Evolutionary conservation across 202 grass and related monocot genomes (phyloP).

Genomic region (Brachypodium distachyon): DNA sequence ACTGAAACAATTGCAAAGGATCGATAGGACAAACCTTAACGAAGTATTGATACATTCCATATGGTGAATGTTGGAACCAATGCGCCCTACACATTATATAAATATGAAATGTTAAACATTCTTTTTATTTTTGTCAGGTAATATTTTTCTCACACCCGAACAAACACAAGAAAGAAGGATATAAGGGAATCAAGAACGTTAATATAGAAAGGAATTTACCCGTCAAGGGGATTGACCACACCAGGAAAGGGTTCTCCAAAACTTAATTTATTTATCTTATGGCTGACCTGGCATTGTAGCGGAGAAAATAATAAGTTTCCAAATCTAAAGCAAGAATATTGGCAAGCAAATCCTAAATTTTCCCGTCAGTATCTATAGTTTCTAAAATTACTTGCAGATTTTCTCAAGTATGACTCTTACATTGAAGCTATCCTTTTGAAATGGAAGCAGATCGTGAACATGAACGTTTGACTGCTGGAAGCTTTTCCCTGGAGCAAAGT

Average conservation of each 20-base stretch:
- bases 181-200: constrained; percentile 16
- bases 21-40: constrained; percentile 67
- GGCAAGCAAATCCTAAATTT: background rate
- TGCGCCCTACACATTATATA: constrained; percentile 46
- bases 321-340: background rate
- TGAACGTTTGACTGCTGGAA: constrained; percentile 94
- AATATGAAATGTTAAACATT: constrained; percentile 6
- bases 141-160: background rate
- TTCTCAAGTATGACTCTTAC: constrained; percentile 57
- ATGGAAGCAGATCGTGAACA: constrained; percentile 91
- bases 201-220: constrained; percentile 54
- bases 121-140: background rate
- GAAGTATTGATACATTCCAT: constrained; percentile 99
- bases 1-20: background rate
- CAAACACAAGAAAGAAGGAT: background rate
- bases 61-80: constrained; percentile 71
- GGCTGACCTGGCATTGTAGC: constrained; percentile 63
- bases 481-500: constrained; percentile 98
- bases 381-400: constrained; percentile 16
- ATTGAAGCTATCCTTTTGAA: constrained; percentile 97
- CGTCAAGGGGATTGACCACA: constrained; percentile 79
- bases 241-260: constrained; percentile 95
- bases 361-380: background rate
- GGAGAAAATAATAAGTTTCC: background rate
- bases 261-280: constrained; percentile 84